Evolutionary conservation across 257 asterid genomes (phyloP).

Genomic region (Vinca minor): DNA sequence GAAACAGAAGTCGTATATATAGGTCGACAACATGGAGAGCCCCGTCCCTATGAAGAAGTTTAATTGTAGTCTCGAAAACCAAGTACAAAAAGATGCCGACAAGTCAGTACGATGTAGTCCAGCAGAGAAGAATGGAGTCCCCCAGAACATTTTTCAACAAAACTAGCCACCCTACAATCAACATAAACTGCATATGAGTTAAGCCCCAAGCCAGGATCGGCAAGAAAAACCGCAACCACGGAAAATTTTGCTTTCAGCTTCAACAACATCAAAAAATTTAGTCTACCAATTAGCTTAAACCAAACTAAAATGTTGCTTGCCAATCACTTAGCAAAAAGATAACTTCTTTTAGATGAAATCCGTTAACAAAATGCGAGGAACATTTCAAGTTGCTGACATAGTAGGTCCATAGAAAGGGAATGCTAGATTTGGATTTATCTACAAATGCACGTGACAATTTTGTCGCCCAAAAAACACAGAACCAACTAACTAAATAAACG

Average conservation of each 20-base stretch:
- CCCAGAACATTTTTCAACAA: neutral
- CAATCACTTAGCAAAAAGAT: neutral
- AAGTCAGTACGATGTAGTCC: neutral
- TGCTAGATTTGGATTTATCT: neutral
- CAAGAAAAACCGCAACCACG: neutral
- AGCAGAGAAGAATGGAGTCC: neutral
- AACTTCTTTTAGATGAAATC: neutral
- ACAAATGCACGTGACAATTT: no score
- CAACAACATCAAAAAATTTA: neutral
- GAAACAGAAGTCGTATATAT: conserved; percentile 2
- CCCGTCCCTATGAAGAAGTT: conserved; percentile 1
- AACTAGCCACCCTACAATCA: neutral
- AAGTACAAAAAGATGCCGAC: neutral
- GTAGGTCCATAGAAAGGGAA: neutral
- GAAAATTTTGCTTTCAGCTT: neutral
- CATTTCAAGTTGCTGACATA: neutral
- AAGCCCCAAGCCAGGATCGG: neutral
- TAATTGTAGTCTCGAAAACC: neutral
- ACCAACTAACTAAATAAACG: no score
- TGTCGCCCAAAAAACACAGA: no score
- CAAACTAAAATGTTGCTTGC: neutral
- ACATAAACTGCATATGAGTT: conserved; percentile 1
- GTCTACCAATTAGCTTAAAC: conserved; percentile 1
- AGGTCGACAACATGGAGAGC: neutral
- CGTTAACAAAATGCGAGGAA: neutral